phyloP scores from a whole-genome alignment of 163 green algal genomes.

The Trebouxia gelatinosa region DNA sequence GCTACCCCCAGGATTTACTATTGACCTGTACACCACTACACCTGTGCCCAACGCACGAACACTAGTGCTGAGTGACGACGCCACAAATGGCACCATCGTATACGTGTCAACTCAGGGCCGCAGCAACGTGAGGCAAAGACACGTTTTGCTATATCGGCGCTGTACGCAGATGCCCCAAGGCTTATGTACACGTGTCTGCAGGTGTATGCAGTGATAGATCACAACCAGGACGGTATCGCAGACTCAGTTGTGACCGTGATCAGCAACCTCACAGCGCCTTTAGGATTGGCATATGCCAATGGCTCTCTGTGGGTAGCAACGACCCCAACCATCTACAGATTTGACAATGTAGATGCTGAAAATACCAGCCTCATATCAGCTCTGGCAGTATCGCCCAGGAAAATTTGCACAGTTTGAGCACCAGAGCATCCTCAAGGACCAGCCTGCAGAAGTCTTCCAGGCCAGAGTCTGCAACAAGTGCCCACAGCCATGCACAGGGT shows the following conservation, averaged over 20 bases:
- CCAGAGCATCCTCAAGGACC: no score
- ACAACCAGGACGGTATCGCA: conserved; percentile 1
- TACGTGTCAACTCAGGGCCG: conserved; percentile 7
- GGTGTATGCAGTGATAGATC: conserved; percentile 21
- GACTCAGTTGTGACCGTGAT: background rate
- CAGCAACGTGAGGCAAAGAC: background rate
- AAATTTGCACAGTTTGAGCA: no score
- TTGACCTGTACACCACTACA: background rate
- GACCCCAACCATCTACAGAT: conserved; percentile 10
- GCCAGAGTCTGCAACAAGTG: no score
- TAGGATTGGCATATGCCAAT: conserved; percentile 21
- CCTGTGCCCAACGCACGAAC: background rate
- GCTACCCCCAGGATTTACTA: conserved; percentile 10
- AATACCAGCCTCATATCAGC: no score
- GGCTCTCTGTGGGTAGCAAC: conserved; percentile 15
- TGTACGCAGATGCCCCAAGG: background rate
- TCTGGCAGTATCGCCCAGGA: conserved; percentile 30
- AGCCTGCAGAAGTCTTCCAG: no score
- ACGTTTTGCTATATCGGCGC: background rate
- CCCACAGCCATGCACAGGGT: no score
- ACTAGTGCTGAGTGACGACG: conserved; percentile 5
- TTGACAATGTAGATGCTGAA: conserved; percentile 32
- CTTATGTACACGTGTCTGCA: background rate
- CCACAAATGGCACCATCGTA: conserved; percentile 7
- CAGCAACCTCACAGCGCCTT: background rate